Evolutionary conservation across 768 basidiomycete genomes (phyloP), one percentile per base, ranked within the genome.

Genomic region (Russula earlei): DNA sequence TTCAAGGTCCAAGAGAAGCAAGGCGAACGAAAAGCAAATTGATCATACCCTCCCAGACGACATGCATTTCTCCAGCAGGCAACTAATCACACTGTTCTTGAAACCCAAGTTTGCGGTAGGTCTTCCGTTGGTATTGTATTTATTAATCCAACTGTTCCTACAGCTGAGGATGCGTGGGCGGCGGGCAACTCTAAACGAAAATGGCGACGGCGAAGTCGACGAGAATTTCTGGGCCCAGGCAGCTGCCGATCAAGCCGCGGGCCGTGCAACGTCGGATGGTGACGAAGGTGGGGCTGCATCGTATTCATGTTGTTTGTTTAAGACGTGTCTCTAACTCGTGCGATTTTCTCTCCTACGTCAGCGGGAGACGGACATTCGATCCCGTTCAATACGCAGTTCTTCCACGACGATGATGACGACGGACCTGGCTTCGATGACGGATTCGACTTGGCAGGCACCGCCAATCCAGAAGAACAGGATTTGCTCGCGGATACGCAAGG

Each of bases 201-300:
- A 78, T 27, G 81, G 78, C 27, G 85, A 92, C 61, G 92, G 87
- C 27, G 93, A 96, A 69, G 84, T 95, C 25, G 95, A 97, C 66
- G 92, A 94, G 71, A 83, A 88, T 59, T 98, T 93, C 74, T 98
- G 96, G 96, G 94, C 93, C 0, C 87, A 91, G 64, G 91, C 91
- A 4, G 93, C 92, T 10, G 91, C 90, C 0, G 82, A 88, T 49
- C 84, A 89, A 68, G 84, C 83, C 14, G 85, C 79, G 9, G 81
- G 74, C 10, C 79, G 78, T 17, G 62, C 68, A 19, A 74, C 68
- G 6, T 78, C 78, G 11, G 80, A 79, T 31, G 77, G 69, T 22
- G 85, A 89, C 49, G 85, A 83, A 44, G 78, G 87, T 87, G 62
- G 34, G 19, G 19, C 10, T 20, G 5, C 38, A 25, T 10, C 2